phyloP scores from a whole-genome alignment of 441 rosid genomes.

The Adansonia rubrostipa region DNA sequence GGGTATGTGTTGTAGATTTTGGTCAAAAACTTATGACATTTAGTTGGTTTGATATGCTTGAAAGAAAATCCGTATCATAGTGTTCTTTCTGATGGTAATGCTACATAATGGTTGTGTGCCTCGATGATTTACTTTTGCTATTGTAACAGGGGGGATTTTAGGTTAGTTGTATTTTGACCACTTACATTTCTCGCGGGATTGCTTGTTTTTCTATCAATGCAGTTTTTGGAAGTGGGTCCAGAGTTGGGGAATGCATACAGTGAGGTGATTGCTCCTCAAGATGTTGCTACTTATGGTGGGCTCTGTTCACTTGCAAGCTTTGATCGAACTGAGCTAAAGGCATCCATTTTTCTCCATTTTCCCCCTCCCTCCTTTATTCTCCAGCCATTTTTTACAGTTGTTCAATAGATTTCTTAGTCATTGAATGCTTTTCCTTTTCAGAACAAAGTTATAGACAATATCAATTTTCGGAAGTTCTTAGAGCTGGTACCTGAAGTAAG shows the following conservation, averaged over 20 bases:
- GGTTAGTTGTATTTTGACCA: conserved; percentile 15
- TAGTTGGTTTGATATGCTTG: background rate
- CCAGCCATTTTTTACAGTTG: background rate
- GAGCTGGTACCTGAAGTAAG: conserved; percentile 98
- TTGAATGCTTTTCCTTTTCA: conserved; percentile 46
- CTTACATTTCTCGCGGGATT: background rate
- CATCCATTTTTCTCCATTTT: conserved; percentile 32
- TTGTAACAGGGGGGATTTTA: background rate
- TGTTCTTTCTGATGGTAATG: background rate
- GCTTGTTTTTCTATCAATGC: conserved; percentile 32
- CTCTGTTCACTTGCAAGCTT: conserved; percentile 97
- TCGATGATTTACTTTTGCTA: background rate
- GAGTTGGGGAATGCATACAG: conserved; percentile 82
- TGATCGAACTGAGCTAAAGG: conserved; percentile 92
- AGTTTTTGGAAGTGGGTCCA: conserved; percentile 94
- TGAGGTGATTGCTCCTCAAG: conserved; percentile 97
- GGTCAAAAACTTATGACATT: background rate
- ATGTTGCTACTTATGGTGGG: conserved; percentile 96
- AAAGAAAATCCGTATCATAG: background rate
- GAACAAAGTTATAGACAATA: conserved; percentile 91
- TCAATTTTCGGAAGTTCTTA: conserved; percentile 85
- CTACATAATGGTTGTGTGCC: background rate
- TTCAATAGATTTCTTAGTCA: conserved; percentile 20
- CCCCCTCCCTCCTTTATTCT: conserved; percentile 1
- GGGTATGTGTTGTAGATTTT: background rate